Evolutionary conservation across 208 protist species (phyloP).

Genomic region (Angomonas ambiguus): DNA sequence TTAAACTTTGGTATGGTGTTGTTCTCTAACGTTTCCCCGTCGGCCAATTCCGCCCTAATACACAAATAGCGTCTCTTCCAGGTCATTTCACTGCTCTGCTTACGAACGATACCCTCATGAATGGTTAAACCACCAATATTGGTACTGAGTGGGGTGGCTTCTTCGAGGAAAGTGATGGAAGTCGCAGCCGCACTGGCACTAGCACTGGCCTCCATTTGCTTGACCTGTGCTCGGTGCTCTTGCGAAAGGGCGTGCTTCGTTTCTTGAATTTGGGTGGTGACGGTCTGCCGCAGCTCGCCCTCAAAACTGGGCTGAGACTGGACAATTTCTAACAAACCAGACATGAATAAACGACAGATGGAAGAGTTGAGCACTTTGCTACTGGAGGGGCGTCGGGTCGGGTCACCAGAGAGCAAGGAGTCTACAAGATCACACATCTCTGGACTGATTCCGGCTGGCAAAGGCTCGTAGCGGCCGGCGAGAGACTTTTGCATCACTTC

Average conservation of each 20-base stretch:
- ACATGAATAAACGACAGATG: slow-evolving; percentile 75
- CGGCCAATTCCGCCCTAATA: slow-evolving; percentile 56
- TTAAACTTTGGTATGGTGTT: slow-evolving; percentile 62
- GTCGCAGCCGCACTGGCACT: slow-evolving; percentile 28
- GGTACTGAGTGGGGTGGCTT: slow-evolving; percentile 47
- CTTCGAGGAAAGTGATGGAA: slow-evolving; percentile 62
- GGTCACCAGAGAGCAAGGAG: slow-evolving; percentile 50
- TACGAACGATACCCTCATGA: slow-evolving; percentile 55
- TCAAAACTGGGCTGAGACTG: slow-evolving; percentile 60
- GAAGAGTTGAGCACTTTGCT: slow-evolving; percentile 61
- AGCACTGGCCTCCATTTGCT: slow-evolving; percentile 52
- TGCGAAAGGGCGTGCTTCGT: slow-evolving; percentile 53
- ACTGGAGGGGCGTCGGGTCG: slow-evolving; percentile 47
- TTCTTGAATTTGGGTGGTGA: slow-evolving; percentile 50
- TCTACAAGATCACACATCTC: slow-evolving; percentile 62
- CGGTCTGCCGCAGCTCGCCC: slow-evolving; percentile 47
- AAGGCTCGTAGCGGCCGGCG: slow-evolving; percentile 37
- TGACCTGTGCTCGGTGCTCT: slow-evolving; percentile 36
- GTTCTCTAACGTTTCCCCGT: slow-evolving; percentile 36
- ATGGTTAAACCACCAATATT: slow-evolving; percentile 49
- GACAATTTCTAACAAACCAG: slow-evolving; percentile 69
- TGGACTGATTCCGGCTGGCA: slow-evolving; percentile 41
- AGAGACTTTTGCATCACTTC: slow-evolving; percentile 77
- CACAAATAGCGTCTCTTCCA: slow-evolving; percentile 78
- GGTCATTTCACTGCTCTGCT: slow-evolving; percentile 73